A percentile compares a stretch with the other conserved stretches of the same genome.
Evolutionary conservation across 495 filamentous ascomycete genomes (phyloP).

Genomic region (Podospora pseudocomata): DNA sequence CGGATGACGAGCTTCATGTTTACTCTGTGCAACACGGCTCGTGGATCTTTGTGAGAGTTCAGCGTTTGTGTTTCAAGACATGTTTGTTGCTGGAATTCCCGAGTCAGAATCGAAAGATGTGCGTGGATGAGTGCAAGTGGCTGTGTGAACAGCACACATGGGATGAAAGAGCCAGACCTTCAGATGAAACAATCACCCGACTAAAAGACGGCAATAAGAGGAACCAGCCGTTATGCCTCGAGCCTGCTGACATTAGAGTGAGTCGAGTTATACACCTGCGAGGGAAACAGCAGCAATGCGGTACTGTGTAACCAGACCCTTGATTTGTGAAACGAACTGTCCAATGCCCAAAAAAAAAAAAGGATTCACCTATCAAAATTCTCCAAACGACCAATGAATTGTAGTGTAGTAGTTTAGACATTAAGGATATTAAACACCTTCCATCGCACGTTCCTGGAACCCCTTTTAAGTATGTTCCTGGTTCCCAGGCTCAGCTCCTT

Average conservation of each 20-base stretch:
- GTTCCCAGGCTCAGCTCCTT: neutral
- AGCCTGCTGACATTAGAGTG: neutral
- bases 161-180: neutral
- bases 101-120: neutral
- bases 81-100: neutral
- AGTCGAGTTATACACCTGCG: neutral
- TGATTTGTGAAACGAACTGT: neutral
- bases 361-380: slow-evolving; percentile 2
- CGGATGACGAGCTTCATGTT: neutral
- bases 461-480: neutral
- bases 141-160: neutral
- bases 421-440: slow-evolving; percentile 1
- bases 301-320: neutral
- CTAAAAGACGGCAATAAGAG: neutral
- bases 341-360: neutral
- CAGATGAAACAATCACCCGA: neutral
- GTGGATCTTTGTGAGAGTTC: neutral
- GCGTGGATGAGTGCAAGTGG: neutral
- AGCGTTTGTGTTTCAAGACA: neutral
- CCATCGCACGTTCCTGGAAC: neutral
- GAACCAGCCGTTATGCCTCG: neutral
- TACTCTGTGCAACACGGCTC: slow-evolving; percentile 1
- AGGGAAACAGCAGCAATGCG: neutral
- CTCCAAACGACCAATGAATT: slow-evolving; percentile 6
- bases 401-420: slow-evolving; percentile 1